Percentiles rank a stretch among this genome's conserved stretches.
Conservation (phyloP, 495 filamentous ascomycete genomes). For the Chaetomium cochliodes region DNA sequence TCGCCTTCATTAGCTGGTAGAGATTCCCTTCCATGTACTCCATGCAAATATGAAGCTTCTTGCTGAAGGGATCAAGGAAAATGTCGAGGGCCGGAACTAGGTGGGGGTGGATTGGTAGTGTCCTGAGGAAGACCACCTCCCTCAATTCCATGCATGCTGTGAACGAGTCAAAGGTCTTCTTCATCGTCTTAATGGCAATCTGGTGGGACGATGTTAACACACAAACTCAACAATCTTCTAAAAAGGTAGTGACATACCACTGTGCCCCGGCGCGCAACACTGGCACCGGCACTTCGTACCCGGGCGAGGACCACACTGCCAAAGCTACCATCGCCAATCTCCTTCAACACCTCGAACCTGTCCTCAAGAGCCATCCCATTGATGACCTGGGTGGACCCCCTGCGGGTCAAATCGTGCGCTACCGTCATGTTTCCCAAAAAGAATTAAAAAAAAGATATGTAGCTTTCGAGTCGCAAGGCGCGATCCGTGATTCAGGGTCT, state of each 20-base stretch:
- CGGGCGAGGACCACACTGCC: constrained; percentile 91
- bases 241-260: constrained; percentile 62
- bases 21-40: constrained; percentile 99
- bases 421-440: constrained; percentile 57
- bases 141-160: constrained; percentile 84
- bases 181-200: constrained; percentile 99
- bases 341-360: constrained; percentile 93
- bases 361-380: constrained; percentile 64
- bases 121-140: constrained; percentile 93
- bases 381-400: constrained; percentile 50
- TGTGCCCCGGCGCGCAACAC: constrained; percentile 84
- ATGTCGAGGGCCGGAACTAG: constrained; percentile 97
- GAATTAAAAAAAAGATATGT: not conserved
- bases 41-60: constrained; percentile 97
- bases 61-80: constrained; percentile 92
- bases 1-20: constrained; percentile 97
- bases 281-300: constrained; percentile 83
- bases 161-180: constrained; percentile 97
- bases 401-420: constrained; percentile 61
- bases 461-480: not conserved
- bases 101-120: constrained; percentile 82
- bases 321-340: constrained; percentile 98
- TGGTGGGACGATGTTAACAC: constrained; percentile 38
- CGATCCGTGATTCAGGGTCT: not conserved
- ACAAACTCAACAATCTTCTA: not conserved